Evolutionary conservation across 202 grass and related monocot species (phyloP).

Genomic region (Miscanthus sacchariflorus): DNA sequence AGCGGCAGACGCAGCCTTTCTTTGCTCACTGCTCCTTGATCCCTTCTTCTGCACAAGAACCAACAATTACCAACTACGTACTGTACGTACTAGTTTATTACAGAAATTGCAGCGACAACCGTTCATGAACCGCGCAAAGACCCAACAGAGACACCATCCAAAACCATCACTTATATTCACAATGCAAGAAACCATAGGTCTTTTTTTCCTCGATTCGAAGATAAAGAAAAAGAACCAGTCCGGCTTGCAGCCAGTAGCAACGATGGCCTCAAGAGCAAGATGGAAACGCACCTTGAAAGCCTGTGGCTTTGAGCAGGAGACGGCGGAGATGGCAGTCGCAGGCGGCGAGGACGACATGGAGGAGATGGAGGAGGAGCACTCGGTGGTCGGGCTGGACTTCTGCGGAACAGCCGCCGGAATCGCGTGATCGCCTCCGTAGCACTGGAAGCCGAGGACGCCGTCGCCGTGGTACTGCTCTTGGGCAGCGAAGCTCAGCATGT

Average conservation of each 20-base stretch:
- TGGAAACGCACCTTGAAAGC: slow-evolving; percentile 23
- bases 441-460: slow-evolving; percentile 43
- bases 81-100: not conserved
- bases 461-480: slow-evolving; percentile 19
- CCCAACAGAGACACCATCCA: not conserved
- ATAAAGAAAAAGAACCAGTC: not conserved
- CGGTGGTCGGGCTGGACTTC: slow-evolving; percentile 66
- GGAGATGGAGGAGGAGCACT: slow-evolving; percentile 79
- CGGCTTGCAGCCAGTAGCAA: not conserved
- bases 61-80: too few relatives aligned
- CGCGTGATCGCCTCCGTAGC: slow-evolving; percentile 22
- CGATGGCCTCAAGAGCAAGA: not conserved
- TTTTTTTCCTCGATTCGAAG: not conserved
- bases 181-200: not conserved
- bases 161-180: not conserved
- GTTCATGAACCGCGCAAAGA: not conserved
- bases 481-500: slow-evolving; percentile 50
- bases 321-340: slow-evolving; percentile 39
- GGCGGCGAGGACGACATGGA: slow-evolving; percentile 83
- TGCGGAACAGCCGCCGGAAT: slow-evolving; percentile 42
- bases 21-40: slow-evolving; percentile 45
- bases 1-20: slow-evolving; percentile 45
- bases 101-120: not conserved
- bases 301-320: slow-evolving; percentile 49
- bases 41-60: slow-evolving; percentile 70